Evolutionary conservation across 495 filamentous ascomycete genomes (phyloP), one percentile per base, ranked within the genome.

Genomic region (Aspergillus leporis): DNA sequence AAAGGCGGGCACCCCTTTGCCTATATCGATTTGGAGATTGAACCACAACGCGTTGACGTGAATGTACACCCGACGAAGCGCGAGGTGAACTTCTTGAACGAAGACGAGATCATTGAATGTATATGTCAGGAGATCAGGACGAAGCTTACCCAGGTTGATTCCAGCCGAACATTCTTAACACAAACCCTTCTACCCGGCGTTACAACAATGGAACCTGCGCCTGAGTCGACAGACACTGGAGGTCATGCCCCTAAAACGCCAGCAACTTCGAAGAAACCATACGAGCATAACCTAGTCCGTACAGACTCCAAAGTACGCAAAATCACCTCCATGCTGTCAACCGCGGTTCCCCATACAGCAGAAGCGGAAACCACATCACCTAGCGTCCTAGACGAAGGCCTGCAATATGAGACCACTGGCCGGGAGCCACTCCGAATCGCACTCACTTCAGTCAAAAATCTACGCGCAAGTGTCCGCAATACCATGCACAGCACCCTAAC

Each of bases 61-160:
- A 99, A 99, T 66, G 87, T 99, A 0, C 95, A 99, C 69, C 95
- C 95, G 5, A 98, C 95, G 3, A 99, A 99, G 70, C 83, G 93
- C 51, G 95, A 99, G 70, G 95, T 99, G 30, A 96, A 98, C 68
- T 98, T 99, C 69, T 81, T 99, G 4, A 96, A 98, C 61, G 95
- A 99, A 69, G 95, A 98, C 63, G 94, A 98, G 63, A 96, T 98
- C 54, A 89, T 96, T 59, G 91, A 96, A 65, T 84, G 81, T 48
- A 87, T 99, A 30, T 96, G 92, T 74, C 83, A 86, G 59, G 87
- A 90, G 51, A 87, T 98, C 51, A 84, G 90, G 47, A 79, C 84
- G 13, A 89, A 90, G 58, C 80, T 99, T 5, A 87, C 90, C 3
- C 87, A 90, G 58, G 93, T 97, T 21, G 95, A 99, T 75, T 91